phyloP scores from a whole-genome alignment of 495 filamentous ascomycete genomes.

The Hapsidospora chrysogenum region DNA sequence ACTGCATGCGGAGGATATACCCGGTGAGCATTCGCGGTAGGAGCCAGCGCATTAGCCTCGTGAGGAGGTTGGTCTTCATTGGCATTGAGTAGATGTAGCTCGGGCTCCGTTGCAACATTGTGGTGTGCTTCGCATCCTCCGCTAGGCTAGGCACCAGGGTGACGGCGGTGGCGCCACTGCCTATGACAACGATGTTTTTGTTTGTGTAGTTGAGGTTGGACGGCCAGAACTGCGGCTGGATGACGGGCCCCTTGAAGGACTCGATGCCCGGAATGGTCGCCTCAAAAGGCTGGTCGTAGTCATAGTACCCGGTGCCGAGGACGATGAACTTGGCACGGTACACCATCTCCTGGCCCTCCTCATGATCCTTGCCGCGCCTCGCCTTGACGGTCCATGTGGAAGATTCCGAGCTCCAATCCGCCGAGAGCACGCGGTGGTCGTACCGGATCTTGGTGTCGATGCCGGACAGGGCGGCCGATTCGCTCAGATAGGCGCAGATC shows the following conservation, averaged over 20 bases:
- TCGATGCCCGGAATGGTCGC: slow-evolving; percentile 42
- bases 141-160: slow-evolving; percentile 35
- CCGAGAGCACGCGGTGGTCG: slow-evolving; percentile 34
- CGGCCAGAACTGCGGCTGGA: slow-evolving; percentile 51
- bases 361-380: slow-evolving; percentile 25
- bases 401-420: slow-evolving; percentile 41
- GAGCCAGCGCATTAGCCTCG: slow-evolving; percentile 13
- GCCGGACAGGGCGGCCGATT: slow-evolving; percentile 37
- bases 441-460: slow-evolving; percentile 47
- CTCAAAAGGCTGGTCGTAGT: slow-evolving; percentile 41
- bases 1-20: slow-evolving; percentile 17
- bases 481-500: slow-evolving; percentile 46
- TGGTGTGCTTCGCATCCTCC: slow-evolving; percentile 29
- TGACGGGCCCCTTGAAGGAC: slow-evolving; percentile 34
- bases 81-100: slow-evolving; percentile 38
- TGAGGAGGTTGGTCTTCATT: slow-evolving; percentile 14
- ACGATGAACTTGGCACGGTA: slow-evolving; percentile 40
- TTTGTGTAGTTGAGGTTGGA: slow-evolving; percentile 27
- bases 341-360: slow-evolving; percentile 27
- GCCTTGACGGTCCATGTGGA: slow-evolving; percentile 44
- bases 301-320: slow-evolving; percentile 50
- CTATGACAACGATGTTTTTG: slow-evolving; percentile 37
- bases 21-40: slow-evolving; percentile 20
- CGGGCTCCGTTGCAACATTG: slow-evolving; percentile 42
- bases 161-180: slow-evolving; percentile 39